These are phyloP conservation scores for Escallonia herrerae DNA, from an alignment of 129 eudicot species.

Conservation along the genomic window DNA sequence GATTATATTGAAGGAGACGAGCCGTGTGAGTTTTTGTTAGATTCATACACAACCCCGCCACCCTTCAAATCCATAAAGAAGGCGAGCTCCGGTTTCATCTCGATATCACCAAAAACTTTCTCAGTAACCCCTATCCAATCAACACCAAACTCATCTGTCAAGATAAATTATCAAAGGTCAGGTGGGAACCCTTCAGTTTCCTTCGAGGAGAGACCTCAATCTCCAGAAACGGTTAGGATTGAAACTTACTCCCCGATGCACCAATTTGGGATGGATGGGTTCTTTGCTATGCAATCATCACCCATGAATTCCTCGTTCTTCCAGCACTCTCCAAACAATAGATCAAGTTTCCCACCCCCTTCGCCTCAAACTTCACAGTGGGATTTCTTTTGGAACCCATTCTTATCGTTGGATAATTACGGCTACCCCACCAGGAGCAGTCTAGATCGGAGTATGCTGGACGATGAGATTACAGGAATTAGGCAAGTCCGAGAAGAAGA, in stretches of 20 bases:
- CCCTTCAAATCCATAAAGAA: slow-evolving; percentile 54
- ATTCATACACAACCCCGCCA: slow-evolving; percentile 49
- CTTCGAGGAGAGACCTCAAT: slow-evolving; percentile 66
- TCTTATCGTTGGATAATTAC: slow-evolving; percentile 74
- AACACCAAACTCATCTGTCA: slow-evolving; percentile 29
- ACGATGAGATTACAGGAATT: slow-evolving; percentile 63
- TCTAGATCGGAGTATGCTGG: slow-evolving; percentile 47
- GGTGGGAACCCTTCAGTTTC: slow-evolving; percentile 63
- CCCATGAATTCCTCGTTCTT: slow-evolving; percentile 43
- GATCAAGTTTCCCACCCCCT: slow-evolving; percentile 56
- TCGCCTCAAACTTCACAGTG: slow-evolving; percentile 86
- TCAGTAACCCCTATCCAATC: slow-evolving; percentile 39
- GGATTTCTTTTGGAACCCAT: slow-evolving; percentile 98
- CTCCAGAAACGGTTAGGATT: slow-evolving; percentile 63
- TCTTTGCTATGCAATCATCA: slow-evolving; percentile 62
- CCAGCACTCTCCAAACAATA: slow-evolving; percentile 39
- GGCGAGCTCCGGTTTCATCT: slow-evolving; percentile 54
- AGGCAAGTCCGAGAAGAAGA: slow-evolving; percentile 93
- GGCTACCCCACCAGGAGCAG: slow-evolving; percentile 59
- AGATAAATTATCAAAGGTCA: slow-evolving; percentile 46
- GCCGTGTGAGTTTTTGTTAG: slow-evolving; percentile 65
- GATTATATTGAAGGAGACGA: slow-evolving; percentile 84
- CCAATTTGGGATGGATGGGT: slow-evolving; percentile 68
- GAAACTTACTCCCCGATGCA: slow-evolving; percentile 57
- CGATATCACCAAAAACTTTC: slow-evolving; percentile 73